Conservation (phyloP, 192 early-diverging fungal species). For the Ambispora gerdemannii region DNA sequence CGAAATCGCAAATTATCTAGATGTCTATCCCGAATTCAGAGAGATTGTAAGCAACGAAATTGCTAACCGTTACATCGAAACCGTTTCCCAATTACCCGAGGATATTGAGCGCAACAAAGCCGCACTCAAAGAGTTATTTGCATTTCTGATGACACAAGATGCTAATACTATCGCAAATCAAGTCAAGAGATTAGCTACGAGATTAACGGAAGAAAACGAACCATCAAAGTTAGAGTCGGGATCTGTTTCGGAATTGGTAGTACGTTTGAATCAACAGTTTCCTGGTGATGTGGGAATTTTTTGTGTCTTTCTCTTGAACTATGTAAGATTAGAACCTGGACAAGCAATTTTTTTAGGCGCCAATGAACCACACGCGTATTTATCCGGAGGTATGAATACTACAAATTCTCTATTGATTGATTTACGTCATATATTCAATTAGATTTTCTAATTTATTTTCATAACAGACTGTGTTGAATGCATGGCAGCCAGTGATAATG, state of each 20-base stretch:
- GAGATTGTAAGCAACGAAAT: conserved; percentile 60
- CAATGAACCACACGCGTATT: conserved; percentile 95
- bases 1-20: conserved; percentile 67
- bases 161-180: background rate
- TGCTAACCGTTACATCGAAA: conserved; percentile 42
- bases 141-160: background rate
- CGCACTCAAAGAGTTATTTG: background rate
- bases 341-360: conserved; percentile 94
- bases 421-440: background rate
- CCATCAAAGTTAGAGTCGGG: conserved; percentile 1
- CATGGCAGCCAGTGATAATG: conserved; percentile 98
- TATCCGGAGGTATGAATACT: conserved; percentile 68
- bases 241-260: conserved; percentile 56
- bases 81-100: conserved; percentile 41
- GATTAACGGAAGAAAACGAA: background rate
- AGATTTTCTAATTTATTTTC: background rate
- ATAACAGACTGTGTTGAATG: conserved; percentile 90
- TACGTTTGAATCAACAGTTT: conserved; percentile 76
- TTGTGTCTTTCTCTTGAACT: conserved; percentile 87
- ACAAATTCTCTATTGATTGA: background rate
- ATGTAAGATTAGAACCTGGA: conserved; percentile 73
- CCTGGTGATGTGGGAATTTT: conserved; percentile 90
- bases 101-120: conserved; percentile 34
- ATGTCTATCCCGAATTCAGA: conserved; percentile 75
- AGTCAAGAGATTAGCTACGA: background rate